These are phyloP conservation scores for Elsinoe perseae DNA, from an alignment of 2,329 filamentous ascomycete species.

Conservation along the genomic window DNA sequence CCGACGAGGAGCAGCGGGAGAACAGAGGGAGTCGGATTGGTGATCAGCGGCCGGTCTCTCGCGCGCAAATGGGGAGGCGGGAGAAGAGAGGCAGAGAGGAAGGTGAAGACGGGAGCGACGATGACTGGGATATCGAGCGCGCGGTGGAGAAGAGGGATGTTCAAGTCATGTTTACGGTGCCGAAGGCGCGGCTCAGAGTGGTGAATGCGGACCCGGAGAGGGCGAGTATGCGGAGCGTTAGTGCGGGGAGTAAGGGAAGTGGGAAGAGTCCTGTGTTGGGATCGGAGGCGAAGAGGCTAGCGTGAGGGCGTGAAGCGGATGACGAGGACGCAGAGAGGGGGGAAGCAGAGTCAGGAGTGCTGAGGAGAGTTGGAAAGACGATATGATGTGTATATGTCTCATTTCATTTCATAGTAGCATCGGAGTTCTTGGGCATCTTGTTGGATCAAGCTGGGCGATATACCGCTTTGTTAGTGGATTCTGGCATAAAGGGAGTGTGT, in stretches of 20 bases:
- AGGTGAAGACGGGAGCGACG: conserved; percentile 15
- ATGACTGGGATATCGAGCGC: conserved; percentile 46
- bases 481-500: not conserved
- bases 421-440: not conserved
- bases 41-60: too few species aligned
- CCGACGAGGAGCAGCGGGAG: conserved; percentile 19
- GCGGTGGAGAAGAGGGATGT: conserved; percentile 41
- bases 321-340: not conserved
- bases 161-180: conserved; percentile 82
- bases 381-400: not conserved
- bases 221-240: conserved; percentile 30
- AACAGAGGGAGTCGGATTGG: conserved; percentile 18
- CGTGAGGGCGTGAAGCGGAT: not conserved
- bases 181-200: conserved; percentile 76
- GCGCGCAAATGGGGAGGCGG: too few species aligned
- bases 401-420: not conserved
- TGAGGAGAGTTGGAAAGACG: too few species aligned
- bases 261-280: conserved; percentile 1
- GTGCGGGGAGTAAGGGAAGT: conserved; percentile 22
- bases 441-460: not conserved
- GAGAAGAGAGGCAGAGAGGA: conserved; percentile 31
- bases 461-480: not conserved
- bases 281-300: not conserved
- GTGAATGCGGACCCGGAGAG: conserved; percentile 64
- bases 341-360: not conserved